Evolutionary conservation across 2,329 filamentous ascomycete species (phyloP).

Genomic region (Aureobasidium leucospermi): DNA sequence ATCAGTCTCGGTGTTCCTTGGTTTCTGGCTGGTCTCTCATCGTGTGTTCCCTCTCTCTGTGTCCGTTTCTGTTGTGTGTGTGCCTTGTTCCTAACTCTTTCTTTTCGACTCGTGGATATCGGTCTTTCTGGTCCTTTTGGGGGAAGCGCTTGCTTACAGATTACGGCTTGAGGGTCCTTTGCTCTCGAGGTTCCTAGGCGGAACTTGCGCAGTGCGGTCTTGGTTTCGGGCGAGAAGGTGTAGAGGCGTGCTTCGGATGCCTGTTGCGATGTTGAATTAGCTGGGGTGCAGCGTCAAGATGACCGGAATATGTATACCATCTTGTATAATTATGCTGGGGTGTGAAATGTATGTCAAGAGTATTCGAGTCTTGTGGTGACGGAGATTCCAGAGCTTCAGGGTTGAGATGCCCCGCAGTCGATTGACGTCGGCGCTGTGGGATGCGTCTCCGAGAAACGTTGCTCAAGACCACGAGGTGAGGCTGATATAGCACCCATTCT

Average conservation of each 20-base stretch:
- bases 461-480: constrained; percentile 6
- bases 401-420: constrained; percentile 4
- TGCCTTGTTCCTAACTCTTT: background rate
- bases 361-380: background rate
- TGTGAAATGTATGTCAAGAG: background rate
- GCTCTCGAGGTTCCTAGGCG: constrained; percentile 82
- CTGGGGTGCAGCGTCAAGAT: background rate
- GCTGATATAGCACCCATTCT: background rate
- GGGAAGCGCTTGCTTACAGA: constrained; percentile 62
- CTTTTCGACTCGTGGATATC: background rate
- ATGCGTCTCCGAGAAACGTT: background rate
- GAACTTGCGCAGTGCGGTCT: constrained; percentile 87
- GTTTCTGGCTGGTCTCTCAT: background rate
- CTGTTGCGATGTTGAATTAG: constrained; percentile 21
- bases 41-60: background rate
- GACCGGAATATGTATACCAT: background rate
- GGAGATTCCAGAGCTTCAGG: background rate
- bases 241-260: constrained; percentile 83
- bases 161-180: constrained; percentile 80
- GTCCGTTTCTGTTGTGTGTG: background rate
- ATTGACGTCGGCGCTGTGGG: constrained; percentile 5
- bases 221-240: constrained; percentile 85
- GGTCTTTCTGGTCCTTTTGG: constrained; percentile 14
- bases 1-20: background rate
- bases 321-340: background rate